Percentiles rank a stretch among this genome's conserved stretches.
Evolutionary conservation across 2,329 filamentous ascomycete genomes (phyloP).

Genomic region (Escovopsis weberi): DNA sequence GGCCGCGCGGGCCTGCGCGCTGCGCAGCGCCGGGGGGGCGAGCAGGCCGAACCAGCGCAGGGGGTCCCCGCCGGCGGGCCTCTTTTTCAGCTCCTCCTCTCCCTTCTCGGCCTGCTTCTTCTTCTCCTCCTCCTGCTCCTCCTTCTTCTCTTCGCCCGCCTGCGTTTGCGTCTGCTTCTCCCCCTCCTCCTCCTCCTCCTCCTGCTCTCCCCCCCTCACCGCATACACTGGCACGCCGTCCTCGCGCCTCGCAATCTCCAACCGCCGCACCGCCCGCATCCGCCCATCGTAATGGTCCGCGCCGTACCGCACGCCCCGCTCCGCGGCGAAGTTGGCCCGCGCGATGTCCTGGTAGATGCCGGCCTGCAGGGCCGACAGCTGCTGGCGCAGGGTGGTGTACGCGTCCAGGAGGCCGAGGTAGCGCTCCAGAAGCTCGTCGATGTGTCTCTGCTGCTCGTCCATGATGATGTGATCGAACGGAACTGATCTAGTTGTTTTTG

Average conservation of each 20-base stretch:
- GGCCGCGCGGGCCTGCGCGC: conserved; percentile 45
- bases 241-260: conserved; percentile 16
- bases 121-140: conserved; percentile 4
- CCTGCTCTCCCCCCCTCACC: conserved; percentile 4
- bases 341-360: conserved; percentile 46
- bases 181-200: conserved; percentile 1
- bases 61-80: conserved; percentile 23
- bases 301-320: conserved; percentile 49
- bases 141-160: not conserved
- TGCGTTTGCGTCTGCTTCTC: not conserved
- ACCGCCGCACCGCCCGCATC: conserved; percentile 45
- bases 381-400: conserved; percentile 45
- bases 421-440: conserved; percentile 49
- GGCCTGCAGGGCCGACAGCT: conserved; percentile 39
- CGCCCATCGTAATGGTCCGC: conserved; percentile 58
- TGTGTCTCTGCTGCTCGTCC: conserved; percentile 18
- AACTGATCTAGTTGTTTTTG: too few species aligned
- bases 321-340: conserved; percentile 61
- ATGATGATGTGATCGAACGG: not conserved
- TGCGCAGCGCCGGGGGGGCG: conserved; percentile 35
- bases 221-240: conserved; percentile 8
- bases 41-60: conserved; percentile 42
- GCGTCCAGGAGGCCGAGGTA: conserved; percentile 54
- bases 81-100: conserved; percentile 8
- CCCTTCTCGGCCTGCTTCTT: not conserved